Percentiles rank a stretch among this genome's conserved stretches.
Evolutionary conservation across 768 basidiomycete species (phyloP).

Genomic region (Phylloporus arenicola): DNA sequence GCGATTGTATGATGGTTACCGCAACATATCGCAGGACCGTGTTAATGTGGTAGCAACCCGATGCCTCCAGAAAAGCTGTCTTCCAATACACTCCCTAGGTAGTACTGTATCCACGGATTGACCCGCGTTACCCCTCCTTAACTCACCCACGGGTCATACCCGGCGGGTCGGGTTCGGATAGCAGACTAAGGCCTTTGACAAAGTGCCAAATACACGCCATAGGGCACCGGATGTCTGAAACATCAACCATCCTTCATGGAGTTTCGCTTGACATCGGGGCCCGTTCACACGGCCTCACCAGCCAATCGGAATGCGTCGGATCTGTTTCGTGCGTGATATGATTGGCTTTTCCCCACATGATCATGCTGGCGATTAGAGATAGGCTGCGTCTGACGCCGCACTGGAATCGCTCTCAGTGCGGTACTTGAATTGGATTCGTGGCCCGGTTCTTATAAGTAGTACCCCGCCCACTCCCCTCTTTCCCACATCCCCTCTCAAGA

Average conservation of each 20-base stretch:
- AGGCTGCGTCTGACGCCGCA: no score
- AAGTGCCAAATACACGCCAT: no score
- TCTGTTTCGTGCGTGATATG: not conserved
- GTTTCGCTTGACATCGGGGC: not conserved
- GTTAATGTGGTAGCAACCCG: no score
- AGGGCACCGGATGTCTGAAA: no score
- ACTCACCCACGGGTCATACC: no score
- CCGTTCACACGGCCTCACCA: not conserved
- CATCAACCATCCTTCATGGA: not conserved
- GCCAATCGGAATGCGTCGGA: not conserved
- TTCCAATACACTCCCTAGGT: not conserved
- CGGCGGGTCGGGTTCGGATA: no score
- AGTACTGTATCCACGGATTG: no score
- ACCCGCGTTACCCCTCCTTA: no score
- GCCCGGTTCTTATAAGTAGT: conserved; percentile 14
- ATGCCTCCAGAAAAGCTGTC: no score
- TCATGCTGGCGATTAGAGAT: not conserved
- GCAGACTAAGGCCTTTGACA: no score
- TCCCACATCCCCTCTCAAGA: conserved; percentile 24
- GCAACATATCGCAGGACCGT: not conserved
- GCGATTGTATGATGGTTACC: not conserved
- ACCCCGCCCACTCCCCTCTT: not conserved
- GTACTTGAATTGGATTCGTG: conserved; percentile 17
- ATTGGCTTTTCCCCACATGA: conserved; percentile 1
- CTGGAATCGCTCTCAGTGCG: conserved; percentile 23